A percentile compares a stretch with the other conserved stretches of the same genome.
phyloP scores from a whole-genome alignment of 371 early-diverging fungal genomes.

The Syncephalis plumigaleata region DNA sequence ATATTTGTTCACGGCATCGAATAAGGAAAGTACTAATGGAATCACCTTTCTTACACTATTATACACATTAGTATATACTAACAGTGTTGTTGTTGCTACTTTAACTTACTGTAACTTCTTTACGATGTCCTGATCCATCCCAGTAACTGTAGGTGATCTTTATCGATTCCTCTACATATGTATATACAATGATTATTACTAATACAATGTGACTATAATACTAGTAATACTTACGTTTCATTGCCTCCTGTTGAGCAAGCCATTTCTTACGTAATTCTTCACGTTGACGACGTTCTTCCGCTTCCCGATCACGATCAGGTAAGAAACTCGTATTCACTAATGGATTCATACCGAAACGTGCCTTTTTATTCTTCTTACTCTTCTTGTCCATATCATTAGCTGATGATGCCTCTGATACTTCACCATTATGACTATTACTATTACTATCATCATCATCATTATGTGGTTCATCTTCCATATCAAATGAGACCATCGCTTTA shows the following conservation, averaged over 20 bases:
- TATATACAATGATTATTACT: conserved; percentile 3
- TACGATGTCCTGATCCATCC: conserved; percentile 92
- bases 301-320: conserved; percentile 84
- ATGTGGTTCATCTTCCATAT: conserved; percentile 19
- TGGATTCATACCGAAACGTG: conserved; percentile 69
- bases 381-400: conserved; percentile 10
- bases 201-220: not conserved
- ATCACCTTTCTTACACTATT: conserved; percentile 77
- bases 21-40: conserved; percentile 76
- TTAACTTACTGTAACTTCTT: conserved; percentile 47
- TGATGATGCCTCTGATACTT: no score
- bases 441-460: no score
- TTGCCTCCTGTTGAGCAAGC: conserved; percentile 58
- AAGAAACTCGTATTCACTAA: conserved; percentile 83
- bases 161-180: conserved; percentile 46
- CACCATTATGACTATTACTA: no score
- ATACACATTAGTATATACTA: not conserved
- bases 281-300: conserved; percentile 44
- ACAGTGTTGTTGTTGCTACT: no score
- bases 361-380: conserved; percentile 21
- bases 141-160: conserved; percentile 81
- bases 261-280: conserved; percentile 65
- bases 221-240: conserved; percentile 27
- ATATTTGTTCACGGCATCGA: conserved; percentile 58
- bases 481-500: conserved; percentile 53